Conservation (phyloP, 179 eudicot species). For the Heliamphora pulchella region DNA sequence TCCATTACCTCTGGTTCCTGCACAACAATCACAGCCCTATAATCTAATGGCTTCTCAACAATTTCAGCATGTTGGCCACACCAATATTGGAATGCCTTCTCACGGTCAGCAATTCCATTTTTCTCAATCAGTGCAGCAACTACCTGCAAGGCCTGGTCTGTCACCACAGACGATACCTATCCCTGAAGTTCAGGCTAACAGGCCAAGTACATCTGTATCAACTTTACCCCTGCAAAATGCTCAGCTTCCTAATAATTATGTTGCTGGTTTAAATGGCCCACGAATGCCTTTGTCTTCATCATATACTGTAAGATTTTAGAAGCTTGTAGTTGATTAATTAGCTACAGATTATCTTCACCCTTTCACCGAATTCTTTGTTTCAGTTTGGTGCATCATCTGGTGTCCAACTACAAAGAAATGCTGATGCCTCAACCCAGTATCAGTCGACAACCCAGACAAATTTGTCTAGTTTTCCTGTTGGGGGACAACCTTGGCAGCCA, state of each 20-base stretch:
- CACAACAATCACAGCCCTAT: constrained; percentile 60
- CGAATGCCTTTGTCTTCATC: constrained; percentile 41
- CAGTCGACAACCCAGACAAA: constrained; percentile 43
- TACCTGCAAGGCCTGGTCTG: constrained; percentile 52
- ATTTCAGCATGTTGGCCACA: constrained; percentile 48
- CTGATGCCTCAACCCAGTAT: constrained; percentile 40
- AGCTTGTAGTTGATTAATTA: constrained; percentile 12
- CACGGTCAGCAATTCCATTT: constrained; percentile 53
- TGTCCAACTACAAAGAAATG: constrained; percentile 43
- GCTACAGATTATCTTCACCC: background rate
- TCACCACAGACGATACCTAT: constrained; percentile 43
- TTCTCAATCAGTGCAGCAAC: constrained; percentile 55
- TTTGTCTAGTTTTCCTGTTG: constrained; percentile 34
- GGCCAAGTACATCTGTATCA: constrained; percentile 39
- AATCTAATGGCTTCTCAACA: constrained; percentile 54
- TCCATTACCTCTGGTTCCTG: constrained; percentile 36
- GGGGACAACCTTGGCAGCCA: constrained; percentile 37
- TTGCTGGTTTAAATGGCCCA: constrained; percentile 43
- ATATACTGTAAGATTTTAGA: constrained; percentile 47
- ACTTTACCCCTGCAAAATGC: constrained; percentile 46
- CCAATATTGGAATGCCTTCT: constrained; percentile 57
- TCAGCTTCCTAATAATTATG: constrained; percentile 44
- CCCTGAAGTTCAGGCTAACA: constrained; percentile 46
- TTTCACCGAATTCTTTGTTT: constrained; percentile 8
- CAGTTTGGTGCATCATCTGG: constrained; percentile 29